These are phyloP conservation scores for Nicotiana paniculata DNA, from an alignment of 257 asterid genomes.

Conservation along the genomic window DNA sequence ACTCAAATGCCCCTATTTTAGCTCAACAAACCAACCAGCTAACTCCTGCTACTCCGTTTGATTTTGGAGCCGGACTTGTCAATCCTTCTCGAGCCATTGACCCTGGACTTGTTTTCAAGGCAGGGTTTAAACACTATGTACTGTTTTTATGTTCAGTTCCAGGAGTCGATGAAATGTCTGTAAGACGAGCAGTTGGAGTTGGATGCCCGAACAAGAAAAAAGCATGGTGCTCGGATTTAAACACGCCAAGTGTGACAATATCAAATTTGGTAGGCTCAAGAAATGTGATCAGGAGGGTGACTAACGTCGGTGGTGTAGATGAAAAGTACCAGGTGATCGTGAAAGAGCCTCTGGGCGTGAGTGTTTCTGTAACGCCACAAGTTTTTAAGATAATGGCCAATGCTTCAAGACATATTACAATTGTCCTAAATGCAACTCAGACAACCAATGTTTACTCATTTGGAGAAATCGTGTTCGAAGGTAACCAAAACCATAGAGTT, in stretches of 20 bases:
- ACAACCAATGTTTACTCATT: slow-evolving; percentile 35
- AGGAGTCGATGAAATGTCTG: slow-evolving; percentile 48
- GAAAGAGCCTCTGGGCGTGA: slow-evolving; percentile 51
- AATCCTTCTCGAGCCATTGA: slow-evolving; percentile 54
- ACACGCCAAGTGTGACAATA: slow-evolving; percentile 50
- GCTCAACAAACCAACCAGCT: slow-evolving; percentile 34
- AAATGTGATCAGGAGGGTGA: slow-evolving; percentile 41
- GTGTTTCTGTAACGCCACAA: slow-evolving; percentile 29
- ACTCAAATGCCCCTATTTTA: slow-evolving; percentile 33
- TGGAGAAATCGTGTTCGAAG: slow-evolving; percentile 50
- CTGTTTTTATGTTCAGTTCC: slow-evolving; percentile 62
- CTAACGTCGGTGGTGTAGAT: slow-evolving; percentile 38
- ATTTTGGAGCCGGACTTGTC: slow-evolving; percentile 57
- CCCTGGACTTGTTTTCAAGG: slow-evolving; percentile 55
- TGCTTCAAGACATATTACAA: slow-evolving; percentile 35
- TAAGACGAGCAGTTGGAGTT: slow-evolving; percentile 41
- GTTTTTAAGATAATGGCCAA: slow-evolving; percentile 36
- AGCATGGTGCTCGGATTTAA: slow-evolving; percentile 61
- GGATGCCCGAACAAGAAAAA: slow-evolving; percentile 32
- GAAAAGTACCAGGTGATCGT: slow-evolving; percentile 45
- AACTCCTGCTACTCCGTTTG: slow-evolving; percentile 55
- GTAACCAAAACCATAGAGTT: slow-evolving; percentile 39
- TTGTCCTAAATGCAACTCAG: slow-evolving; percentile 41
- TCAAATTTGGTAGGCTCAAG: slow-evolving; percentile 58
- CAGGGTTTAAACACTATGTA: slow-evolving; percentile 36